phyloP scores from a whole-genome alignment of 2,329 filamentous ascomycete species.

The Ramichloridium luteum region DNA sequence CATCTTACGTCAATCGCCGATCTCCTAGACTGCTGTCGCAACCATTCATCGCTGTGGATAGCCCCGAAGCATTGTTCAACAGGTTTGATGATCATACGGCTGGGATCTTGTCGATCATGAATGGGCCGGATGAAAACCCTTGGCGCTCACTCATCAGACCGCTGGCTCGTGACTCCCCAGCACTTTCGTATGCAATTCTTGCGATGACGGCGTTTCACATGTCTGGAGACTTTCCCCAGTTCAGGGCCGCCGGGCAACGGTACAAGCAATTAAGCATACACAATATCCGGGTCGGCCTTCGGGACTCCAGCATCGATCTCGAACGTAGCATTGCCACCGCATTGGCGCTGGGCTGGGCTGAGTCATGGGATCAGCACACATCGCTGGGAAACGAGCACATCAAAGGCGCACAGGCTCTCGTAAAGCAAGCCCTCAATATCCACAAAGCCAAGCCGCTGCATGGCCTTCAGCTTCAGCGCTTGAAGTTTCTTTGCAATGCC shows the following conservation, averaged over 20 bases:
- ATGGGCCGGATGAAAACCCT: constrained; percentile 56
- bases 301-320: constrained; percentile 44
- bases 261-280: constrained; percentile 56
- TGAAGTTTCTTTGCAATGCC: constrained; percentile 57
- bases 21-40: constrained; percentile 19
- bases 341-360: constrained; percentile 54
- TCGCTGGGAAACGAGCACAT: constrained; percentile 58
- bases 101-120: constrained; percentile 58
- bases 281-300: constrained; percentile 45
- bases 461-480: constrained; percentile 39
- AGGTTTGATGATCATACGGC: constrained; percentile 56
- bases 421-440: constrained; percentile 45
- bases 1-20: too few species aligned
- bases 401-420: constrained; percentile 52
- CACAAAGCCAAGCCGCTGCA: constrained; percentile 30
- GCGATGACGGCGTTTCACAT: constrained; percentile 60
- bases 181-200: constrained; percentile 55
- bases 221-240: constrained; percentile 42
- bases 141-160: constrained; percentile 63
- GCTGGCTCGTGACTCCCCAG: constrained; percentile 49
- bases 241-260: constrained; percentile 52
- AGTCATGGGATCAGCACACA: constrained; percentile 59
- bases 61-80: constrained; percentile 49
- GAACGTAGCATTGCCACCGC: constrained; percentile 60
- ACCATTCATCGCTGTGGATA: constrained; percentile 20